phyloP scores from a whole-genome alignment of 2,329 filamentous ascomycete species.

The Trichoderma koningiopsis region DNA sequence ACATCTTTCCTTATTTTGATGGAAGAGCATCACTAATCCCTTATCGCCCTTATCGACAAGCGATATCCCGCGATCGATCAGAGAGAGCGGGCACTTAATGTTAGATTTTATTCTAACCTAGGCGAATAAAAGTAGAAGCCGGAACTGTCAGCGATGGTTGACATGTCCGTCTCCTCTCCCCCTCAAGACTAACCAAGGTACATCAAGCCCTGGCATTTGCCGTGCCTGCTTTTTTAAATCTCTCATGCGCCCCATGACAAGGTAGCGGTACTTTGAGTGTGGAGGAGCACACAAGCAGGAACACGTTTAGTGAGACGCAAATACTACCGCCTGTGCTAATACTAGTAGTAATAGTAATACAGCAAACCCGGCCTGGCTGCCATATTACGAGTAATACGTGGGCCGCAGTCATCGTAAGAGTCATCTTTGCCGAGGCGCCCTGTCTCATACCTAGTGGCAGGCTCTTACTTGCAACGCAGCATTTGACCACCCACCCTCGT shows the following conservation, averaged over 20 bases:
- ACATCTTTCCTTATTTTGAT: not conserved
- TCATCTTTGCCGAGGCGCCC: slow-evolving; percentile 18
- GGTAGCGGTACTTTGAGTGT: not conserved
- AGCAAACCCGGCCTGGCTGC: not conserved
- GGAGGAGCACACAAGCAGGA: not conserved
- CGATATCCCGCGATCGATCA: slow-evolving; percentile 9
- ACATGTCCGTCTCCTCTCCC: not conserved
- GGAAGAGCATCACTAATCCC: not conserved
- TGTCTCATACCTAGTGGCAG: not conserved
- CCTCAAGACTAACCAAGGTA: not conserved
- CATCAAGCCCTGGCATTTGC: not conserved
- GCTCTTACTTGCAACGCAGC: not conserved
- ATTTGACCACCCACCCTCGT: not conserved
- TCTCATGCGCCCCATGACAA: slow-evolving; percentile 4
- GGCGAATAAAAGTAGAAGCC: not conserved
- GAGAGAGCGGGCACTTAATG: not conserved
- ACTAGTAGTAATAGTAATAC: not conserved
- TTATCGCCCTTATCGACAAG: slow-evolving; percentile 25
- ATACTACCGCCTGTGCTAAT: not conserved
- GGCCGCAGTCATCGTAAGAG: slow-evolving; percentile 14
- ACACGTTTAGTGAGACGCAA: not conserved
- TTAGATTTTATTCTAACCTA: not conserved
- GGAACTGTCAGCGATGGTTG: not conserved
- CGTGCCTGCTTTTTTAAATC: not conserved
- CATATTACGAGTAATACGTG: not conserved